Base-by-base conservation (phyloP, 139 green algal genomes). In the Auxenochlorella pyrenoidosa region DNA sequence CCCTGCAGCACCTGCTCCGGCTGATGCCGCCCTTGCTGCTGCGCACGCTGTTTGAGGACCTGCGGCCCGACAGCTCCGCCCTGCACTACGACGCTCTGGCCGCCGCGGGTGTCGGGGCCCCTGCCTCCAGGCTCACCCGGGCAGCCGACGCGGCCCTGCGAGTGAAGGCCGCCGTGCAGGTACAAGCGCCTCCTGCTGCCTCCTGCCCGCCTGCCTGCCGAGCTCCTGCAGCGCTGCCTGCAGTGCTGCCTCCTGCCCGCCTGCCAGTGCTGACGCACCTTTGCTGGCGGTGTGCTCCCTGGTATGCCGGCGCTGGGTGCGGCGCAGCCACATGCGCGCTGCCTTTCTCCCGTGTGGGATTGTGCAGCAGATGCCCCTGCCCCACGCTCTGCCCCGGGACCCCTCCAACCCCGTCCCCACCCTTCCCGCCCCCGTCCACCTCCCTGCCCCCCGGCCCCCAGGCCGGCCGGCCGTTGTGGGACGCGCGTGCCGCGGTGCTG, bases 11-110 rank as follows among this genome's bases (percentile, higher is more conserved):
- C 28, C 43, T 86, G 79, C 86, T 83, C 1, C 65, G 65, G 26
- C 68, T 84, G 10, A 32, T 86, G 58, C 54, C 90, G 2, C 88
- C 90, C 15, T 34, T 88, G 75, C 75, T 94, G 89, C 85, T 94
- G 75, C 86, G 89, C 40, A 75, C 79, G 13, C 66, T 94, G 73
- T 84, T 94, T 41, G 83, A 94, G 63, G 86, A 89, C 59, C 83
- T 92, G n/a, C 59, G 38, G 43, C 75, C 87, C 32, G 87, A 92
- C 43, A 32, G 28, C 58, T 65, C 79, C 26, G 32, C 85, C 0
- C 44, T 82, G 63, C 65, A 79, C 41, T 82, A 80, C 26, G 68
- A 82, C 21, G 79, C 75, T 0, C 24, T 79, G 76, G 44, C 85
- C 2, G 66, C 65, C 34, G 85, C 54, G 19, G 66, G 82, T 13